phyloP scores from a whole-genome alignment of 768 basidiomycete genomes.

The Rhodotorula toruloides region DNA sequence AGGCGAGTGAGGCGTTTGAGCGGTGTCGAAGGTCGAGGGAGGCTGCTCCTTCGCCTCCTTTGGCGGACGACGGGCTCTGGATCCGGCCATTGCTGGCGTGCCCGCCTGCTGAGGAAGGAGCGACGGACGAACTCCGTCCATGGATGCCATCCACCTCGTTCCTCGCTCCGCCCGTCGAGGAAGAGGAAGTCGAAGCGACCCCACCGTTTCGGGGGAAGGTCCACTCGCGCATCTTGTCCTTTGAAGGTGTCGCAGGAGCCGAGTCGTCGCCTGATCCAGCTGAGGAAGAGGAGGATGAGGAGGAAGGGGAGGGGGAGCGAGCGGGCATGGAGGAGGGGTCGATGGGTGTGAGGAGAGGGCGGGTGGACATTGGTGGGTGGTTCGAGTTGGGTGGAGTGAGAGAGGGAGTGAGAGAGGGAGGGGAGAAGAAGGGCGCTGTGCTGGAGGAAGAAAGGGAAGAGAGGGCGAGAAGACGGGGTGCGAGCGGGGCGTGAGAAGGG shows the following conservation, averaged over 20 bases:
- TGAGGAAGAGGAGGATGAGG: not conserved
- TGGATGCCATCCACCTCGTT: not conserved
- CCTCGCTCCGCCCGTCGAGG: not conserved
- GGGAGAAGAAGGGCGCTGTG: not conserved
- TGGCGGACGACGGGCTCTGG: not conserved
- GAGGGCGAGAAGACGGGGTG: not conserved
- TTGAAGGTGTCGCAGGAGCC: constrained; percentile 3
- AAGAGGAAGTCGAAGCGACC: not conserved
- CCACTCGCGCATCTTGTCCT: constrained; percentile 26
- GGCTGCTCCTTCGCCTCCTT: not conserved
- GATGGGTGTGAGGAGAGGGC: not conserved
- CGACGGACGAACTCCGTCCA: constrained; percentile 1
- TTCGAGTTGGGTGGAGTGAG: not conserved
- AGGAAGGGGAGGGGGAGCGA: not conserved
- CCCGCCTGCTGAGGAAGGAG: no score
- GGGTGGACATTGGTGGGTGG: not conserved
- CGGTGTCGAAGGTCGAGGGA: constrained; percentile 15
- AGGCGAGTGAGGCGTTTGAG: constrained; percentile 9
- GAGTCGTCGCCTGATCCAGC: not conserved
- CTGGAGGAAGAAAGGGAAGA: not conserved
- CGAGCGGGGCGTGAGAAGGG: not conserved
- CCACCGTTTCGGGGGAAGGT: constrained; percentile 17
- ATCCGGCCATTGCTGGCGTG: no score
- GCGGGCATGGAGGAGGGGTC: no score
- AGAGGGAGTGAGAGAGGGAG: not conserved